Conservation (phyloP, 1,284 basidiomycete genomes). For the Sphagnurus paluster region DNA sequence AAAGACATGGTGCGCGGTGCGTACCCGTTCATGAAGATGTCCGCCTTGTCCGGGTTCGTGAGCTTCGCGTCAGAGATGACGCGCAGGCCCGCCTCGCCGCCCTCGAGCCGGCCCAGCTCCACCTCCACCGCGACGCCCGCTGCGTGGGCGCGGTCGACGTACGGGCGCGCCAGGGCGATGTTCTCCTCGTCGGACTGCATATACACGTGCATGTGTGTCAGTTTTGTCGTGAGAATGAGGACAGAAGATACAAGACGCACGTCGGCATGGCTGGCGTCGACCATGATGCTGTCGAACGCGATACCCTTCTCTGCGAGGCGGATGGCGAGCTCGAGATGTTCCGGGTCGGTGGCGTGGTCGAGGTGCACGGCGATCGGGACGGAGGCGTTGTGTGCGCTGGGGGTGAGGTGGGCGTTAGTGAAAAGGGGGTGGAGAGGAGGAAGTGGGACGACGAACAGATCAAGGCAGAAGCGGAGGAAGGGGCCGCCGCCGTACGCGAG, state of each 20-base stretch:
- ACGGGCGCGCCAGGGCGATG: conserved; percentile 44
- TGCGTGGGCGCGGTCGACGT: conserved; percentile 43
- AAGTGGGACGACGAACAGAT: conserved; percentile 30
- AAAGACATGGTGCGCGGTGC: not conserved
- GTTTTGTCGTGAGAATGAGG: not conserved
- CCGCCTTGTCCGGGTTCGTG: conserved; percentile 44
- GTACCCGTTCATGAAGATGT: conserved; percentile 42
- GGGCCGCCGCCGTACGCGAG: conserved; percentile 47
- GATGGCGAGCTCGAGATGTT: conserved; percentile 47
- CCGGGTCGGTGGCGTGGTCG: conserved; percentile 49
- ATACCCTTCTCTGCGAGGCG: conserved; percentile 47
- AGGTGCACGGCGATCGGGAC: conserved; percentile 51
- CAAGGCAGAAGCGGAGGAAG: conserved; percentile 47
- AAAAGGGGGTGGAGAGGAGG: not conserved
- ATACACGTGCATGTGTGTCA: not conserved
- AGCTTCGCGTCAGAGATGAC: conserved; percentile 49
- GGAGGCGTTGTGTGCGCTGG: conserved; percentile 42
- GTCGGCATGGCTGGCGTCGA: conserved; percentile 50
- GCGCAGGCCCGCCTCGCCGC: conserved; percentile 48
- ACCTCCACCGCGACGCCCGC: conserved; percentile 47
- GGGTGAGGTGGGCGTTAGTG: conserved; percentile 3
- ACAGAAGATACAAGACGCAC: conserved; percentile 16
- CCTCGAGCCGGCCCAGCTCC: conserved; percentile 52
- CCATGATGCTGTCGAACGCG: conserved; percentile 52
- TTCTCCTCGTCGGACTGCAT: conserved; percentile 49